Evolutionary conservation across 805 yeast species (phyloP).

Genomic region (Hemisphaericaspora nanyangensis): DNA sequence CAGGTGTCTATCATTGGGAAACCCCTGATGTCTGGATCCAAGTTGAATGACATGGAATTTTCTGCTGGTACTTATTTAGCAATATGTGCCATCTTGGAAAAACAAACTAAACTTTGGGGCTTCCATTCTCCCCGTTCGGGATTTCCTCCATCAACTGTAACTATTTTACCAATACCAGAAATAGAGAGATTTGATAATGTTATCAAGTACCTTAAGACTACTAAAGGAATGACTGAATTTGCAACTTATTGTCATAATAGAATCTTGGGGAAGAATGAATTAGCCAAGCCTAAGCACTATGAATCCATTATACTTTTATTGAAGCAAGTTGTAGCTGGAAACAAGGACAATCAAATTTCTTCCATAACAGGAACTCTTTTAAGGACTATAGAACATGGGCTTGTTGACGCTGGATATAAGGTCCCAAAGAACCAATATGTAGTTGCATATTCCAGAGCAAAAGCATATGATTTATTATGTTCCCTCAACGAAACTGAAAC

Average conservation of each 20-base stretch:
- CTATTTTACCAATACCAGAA: conserved; percentile 25
- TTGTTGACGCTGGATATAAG: neutral
- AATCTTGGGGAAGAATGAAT: conserved; percentile 3
- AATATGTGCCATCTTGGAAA: conserved; percentile 46
- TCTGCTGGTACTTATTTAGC: conserved; percentile 31
- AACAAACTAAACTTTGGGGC: conserved; percentile 46
- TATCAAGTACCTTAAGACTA: conserved; percentile 17
- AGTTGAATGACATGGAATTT: conserved; percentile 11
- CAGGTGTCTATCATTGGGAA: conserved; percentile 9
- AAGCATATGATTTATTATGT: conserved; percentile 47
- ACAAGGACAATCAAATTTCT: conserved; percentile 42
- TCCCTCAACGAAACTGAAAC: conserved; percentile 26
- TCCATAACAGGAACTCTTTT: conserved; percentile 41
- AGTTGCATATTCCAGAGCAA: conserved; percentile 48
- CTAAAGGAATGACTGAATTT: conserved; percentile 17
- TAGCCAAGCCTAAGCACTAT: conserved; percentile 15
- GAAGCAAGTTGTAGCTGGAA: conserved; percentile 52
- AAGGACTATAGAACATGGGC: conserved; percentile 20
- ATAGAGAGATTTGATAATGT: conserved; percentile 11
- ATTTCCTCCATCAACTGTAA: conserved; percentile 31
- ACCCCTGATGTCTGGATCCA: conserved; percentile 5
- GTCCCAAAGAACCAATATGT: conserved; percentile 1
- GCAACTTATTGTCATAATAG: conserved; percentile 16
- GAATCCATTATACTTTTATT: conserved; percentile 43
- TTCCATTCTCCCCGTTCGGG: conserved; percentile 23